Conservation (phyloP, 2,329 filamentous ascomycete genomes). For the Xylariaceae sp. region DNA sequence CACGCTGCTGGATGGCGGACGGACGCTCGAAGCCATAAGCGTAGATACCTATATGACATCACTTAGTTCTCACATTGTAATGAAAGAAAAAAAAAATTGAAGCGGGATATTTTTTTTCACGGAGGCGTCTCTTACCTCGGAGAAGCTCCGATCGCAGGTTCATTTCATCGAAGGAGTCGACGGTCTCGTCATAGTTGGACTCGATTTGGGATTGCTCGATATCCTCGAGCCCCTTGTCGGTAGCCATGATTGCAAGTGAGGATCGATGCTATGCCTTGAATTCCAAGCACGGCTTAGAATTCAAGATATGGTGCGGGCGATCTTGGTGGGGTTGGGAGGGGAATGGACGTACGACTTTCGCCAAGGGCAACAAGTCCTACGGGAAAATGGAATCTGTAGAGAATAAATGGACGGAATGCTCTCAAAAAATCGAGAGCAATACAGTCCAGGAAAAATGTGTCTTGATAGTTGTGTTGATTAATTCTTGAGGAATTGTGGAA, state of each 20-base stretch:
- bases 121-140: conserved; percentile 64
- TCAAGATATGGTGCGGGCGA: conserved; percentile 52
- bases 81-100: neutral
- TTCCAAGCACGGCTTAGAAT: conserved; percentile 81
- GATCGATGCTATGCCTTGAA: conserved; percentile 60
- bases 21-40: conserved; percentile 99
- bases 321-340: conserved; percentile 42
- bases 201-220: conserved; percentile 81
- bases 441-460: conserved; percentile 25
- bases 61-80: neutral
- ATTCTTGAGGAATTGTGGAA: conserved; percentile 28
- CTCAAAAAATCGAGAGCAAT: conserved; percentile 34
- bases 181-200: conserved; percentile 99
- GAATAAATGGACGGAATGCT: conserved; percentile 32
- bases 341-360: conserved; percentile 31
- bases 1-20: conserved; percentile 99
- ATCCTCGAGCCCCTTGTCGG: conserved; percentile 96
- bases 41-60: conserved; percentile 71
- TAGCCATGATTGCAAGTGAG: conserved; percentile 91
- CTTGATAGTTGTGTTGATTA: conserved; percentile 21
- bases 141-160: conserved; percentile 95
- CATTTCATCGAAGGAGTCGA: conserved; percentile 99
- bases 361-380: conserved; percentile 32
- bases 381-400: conserved; percentile 27
- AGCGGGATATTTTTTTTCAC: conserved; percentile 13